These are phyloP conservation scores for Penicillium bovifimosum DNA, from an alignment of 495 filamentous ascomycete species.

Conservation along the genomic window DNA sequence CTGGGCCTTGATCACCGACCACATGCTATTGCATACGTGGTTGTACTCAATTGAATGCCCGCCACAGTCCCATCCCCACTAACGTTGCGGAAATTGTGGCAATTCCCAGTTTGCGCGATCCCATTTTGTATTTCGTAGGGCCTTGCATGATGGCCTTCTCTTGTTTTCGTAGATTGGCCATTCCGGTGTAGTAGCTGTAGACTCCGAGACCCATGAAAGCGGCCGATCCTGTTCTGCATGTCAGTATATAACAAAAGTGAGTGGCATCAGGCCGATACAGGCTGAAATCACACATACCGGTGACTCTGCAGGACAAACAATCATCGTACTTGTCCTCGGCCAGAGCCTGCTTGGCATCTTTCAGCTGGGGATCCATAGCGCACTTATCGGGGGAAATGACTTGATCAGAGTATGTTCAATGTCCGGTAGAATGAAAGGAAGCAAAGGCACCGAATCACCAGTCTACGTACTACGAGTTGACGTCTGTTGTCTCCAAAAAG, in stretches of 20 bases:
- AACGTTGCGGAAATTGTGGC: slow-evolving; percentile 63
- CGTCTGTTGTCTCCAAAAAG: slow-evolving; percentile 10
- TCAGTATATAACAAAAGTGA: slow-evolving; percentile 3
- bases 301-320: slow-evolving; percentile 62
- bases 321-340: slow-evolving; percentile 62
- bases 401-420: not conserved
- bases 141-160: slow-evolving; percentile 62
- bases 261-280: not conserved
- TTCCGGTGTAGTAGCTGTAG: slow-evolving; percentile 82
- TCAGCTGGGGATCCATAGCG: slow-evolving; percentile 24
- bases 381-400: slow-evolving; percentile 13
- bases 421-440: not conserved
- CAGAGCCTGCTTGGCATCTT: slow-evolving; percentile 46
- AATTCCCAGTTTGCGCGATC: slow-evolving; percentile 62
- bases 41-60: slow-evolving; percentile 47
- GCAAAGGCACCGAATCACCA: not conserved
- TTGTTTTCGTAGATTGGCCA: slow-evolving; percentile 65
- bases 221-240: slow-evolving; percentile 54
- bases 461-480: not conserved
- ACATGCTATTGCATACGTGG: not conserved
- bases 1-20: not conserved
- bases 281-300: slow-evolving; percentile 45
- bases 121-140: slow-evolving; percentile 72
- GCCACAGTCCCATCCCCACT: slow-evolving; percentile 62
- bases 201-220: slow-evolving; percentile 86